Percentiles rank a stretch among this genome's conserved stretches.
Evolutionary conservation across 2,329 filamentous ascomycete species (phyloP).

Genomic region (Aspergillus aculeatinus): DNA sequence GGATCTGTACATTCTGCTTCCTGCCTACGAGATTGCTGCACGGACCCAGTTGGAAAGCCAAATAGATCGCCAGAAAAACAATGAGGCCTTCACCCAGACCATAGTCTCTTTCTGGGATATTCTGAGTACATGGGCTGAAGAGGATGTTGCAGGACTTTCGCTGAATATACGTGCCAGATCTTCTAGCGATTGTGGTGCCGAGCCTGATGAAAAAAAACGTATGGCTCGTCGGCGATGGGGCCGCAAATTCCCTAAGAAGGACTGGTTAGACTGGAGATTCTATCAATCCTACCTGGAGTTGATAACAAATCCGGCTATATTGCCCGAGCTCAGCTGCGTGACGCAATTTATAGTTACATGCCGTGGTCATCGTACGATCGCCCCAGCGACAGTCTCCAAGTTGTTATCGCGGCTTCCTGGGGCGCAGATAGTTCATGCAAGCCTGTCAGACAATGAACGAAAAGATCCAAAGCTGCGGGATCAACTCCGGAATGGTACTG

Average conservation of each 20-base stretch:
- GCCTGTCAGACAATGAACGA: no score
- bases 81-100: background rate
- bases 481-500: no score
- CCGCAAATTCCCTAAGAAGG: background rate
- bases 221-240: background rate
- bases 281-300: background rate
- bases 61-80: background rate
- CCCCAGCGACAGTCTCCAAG: no score
- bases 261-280: background rate
- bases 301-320: background rate
- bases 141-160: background rate
- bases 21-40: background rate
- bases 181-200: background rate
- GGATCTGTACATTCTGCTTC: background rate
- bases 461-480: no score
- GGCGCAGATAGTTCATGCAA: no score
- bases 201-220: background rate
- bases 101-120: background rate
- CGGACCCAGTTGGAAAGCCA: no score
- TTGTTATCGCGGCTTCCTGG: no score
- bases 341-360: no score
- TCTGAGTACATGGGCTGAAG: background rate
- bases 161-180: background rate
- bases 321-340: background rate
- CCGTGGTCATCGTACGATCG: no score